A percentile compares a stretch with the other conserved stretches of the same genome.
Conservation (phyloP, 257 asterid genomes). For the Fraxinus pennsylvanica region DNA sequence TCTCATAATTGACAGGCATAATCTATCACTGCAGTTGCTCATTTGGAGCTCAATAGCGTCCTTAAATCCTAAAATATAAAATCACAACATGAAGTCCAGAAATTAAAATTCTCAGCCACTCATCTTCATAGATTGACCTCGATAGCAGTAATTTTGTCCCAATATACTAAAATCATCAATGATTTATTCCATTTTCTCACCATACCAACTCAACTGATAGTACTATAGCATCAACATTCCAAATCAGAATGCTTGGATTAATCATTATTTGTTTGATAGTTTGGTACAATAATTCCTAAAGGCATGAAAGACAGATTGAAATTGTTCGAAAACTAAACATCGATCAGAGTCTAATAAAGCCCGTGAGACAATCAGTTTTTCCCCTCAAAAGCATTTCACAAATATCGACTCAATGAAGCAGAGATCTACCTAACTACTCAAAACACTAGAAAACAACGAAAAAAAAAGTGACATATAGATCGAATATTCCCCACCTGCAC, state of each 20-base stretch:
- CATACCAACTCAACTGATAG: background rate
- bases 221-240: background rate
- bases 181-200: background rate
- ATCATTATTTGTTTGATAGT: background rate
- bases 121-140: background rate
- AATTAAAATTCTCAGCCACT: background rate
- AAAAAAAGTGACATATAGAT: background rate
- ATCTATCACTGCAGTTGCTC: background rate
- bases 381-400: background rate
- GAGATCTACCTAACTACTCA: background rate
- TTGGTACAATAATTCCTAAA: background rate
- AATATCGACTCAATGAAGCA: background rate
- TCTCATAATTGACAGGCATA: background rate
- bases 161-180: background rate
- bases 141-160: background rate
- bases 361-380: background rate
- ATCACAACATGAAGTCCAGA: background rate
- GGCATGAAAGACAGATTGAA: background rate
- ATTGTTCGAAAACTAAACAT: background rate
- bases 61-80: background rate
- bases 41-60: background rate
- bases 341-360: background rate
- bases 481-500: constrained; percentile 52
- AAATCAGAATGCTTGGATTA: background rate
- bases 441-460: background rate